phyloP scores from a whole-genome alignment of 768 basidiomycete genomes.

The Pleurotus tuber-regium region DNA sequence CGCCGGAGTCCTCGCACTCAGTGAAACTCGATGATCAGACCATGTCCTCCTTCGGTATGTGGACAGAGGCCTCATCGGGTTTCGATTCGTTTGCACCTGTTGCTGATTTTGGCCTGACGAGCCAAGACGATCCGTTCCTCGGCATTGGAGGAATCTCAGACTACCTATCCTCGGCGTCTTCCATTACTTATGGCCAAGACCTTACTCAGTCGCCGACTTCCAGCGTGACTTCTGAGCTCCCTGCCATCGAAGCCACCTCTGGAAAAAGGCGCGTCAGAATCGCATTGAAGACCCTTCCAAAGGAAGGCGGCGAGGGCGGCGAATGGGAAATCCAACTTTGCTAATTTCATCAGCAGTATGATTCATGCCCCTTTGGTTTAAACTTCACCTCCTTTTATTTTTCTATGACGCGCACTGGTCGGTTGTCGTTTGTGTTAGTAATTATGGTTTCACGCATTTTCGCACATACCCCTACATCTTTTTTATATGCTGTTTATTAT shows the following conservation, averaged over 20 bases:
- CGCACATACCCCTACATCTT: not conserved
- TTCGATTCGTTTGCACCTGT: conserved; percentile 19
- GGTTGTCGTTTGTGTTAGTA: conserved; percentile 11
- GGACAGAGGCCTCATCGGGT: conserved; percentile 19
- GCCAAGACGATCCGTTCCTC: conserved; percentile 55
- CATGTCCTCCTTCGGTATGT: not conserved
- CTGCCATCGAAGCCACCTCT: conserved; percentile 28
- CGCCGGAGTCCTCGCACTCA: conserved; percentile 23
- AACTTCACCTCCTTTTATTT: not conserved
- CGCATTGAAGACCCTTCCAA: conserved; percentile 63
- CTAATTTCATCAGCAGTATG: conserved; percentile 29
- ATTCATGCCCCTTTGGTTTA: not conserved
- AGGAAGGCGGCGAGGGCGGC: conserved; percentile 61
- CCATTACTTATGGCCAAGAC: conserved; percentile 32
- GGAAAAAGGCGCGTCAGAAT: conserved; percentile 60
- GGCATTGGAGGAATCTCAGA: conserved; percentile 44
- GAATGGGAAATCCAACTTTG: conserved; percentile 81
- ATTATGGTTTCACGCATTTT: no score
- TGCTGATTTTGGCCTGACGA: conserved; percentile 20
- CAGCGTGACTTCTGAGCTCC: conserved; percentile 33
- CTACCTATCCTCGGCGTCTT: conserved; percentile 34
- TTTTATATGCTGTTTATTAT: not conserved
- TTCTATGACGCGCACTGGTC: conserved; percentile 7
- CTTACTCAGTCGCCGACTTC: conserved; percentile 27
- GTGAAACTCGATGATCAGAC: conserved; percentile 13